Conservation (phyloP, 1,284 basidiomycete genomes). For the Apiotrichum laibachii region DNA sequence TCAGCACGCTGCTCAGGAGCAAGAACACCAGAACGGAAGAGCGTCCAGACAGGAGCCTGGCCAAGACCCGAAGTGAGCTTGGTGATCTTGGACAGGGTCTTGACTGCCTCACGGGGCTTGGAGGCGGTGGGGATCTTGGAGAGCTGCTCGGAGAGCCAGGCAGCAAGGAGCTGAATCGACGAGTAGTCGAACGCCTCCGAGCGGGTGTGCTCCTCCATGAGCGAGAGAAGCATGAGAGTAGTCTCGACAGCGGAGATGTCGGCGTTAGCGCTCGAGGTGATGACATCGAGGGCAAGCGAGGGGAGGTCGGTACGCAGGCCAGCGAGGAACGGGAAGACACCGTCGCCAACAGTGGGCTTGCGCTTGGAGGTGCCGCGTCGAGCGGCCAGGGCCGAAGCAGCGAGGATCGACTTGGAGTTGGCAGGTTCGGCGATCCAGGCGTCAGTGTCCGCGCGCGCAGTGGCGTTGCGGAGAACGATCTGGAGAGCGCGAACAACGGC, state of each 20-base stretch:
- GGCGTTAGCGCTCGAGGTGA: neutral
- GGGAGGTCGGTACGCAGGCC: constrained; percentile 26
- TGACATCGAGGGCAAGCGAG: neutral
- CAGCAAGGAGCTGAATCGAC: constrained; percentile 51
- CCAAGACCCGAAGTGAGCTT: constrained; percentile 49
- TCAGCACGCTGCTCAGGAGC: constrained; percentile 11
- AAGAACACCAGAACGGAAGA: constrained; percentile 33
- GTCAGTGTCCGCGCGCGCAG: constrained; percentile 17
- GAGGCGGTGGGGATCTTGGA: constrained; percentile 12
- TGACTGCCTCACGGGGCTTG: constrained; percentile 18
- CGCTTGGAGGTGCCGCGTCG: constrained; percentile 26
- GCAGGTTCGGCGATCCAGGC: constrained; percentile 27
- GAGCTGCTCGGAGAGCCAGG: constrained; percentile 43
- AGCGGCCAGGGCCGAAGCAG: constrained; percentile 25
- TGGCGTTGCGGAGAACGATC: constrained; percentile 31
- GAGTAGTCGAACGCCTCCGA: constrained; percentile 51
- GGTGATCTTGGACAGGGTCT: constrained; percentile 36
- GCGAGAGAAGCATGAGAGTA: constrained; percentile 7
- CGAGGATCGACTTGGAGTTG: constrained; percentile 35
- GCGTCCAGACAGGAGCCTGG: constrained; percentile 53
- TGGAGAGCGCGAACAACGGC: constrained; percentile 28
- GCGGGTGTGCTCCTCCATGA: constrained; percentile 43
- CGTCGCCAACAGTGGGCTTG: constrained; percentile 32
- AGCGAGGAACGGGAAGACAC: constrained; percentile 34
- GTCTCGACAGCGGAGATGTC: constrained; percentile 11